phyloP scores from a whole-genome alignment of 2,329 filamentous ascomycete species.

The Colletotrichum sp. region DNA sequence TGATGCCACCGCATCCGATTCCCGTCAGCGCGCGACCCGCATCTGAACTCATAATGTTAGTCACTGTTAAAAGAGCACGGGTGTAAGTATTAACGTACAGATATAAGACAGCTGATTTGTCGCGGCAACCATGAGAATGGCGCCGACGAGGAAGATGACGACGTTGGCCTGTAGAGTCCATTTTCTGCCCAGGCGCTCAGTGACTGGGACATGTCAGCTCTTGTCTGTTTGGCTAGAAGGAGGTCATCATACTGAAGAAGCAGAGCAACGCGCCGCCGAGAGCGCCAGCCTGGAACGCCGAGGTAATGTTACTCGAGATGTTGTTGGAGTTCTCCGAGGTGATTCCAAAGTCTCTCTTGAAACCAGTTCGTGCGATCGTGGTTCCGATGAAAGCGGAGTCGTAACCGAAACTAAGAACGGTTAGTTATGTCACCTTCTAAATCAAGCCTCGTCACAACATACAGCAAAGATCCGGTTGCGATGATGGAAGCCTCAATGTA shows the following conservation, averaged over 20 bases:
- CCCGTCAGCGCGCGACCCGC: conserved; percentile 61
- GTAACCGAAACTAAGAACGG: conserved; percentile 49
- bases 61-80: not conserved
- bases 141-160: conserved; percentile 47
- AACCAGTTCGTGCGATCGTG: conserved; percentile 53
- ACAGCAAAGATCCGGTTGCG: conserved; percentile 50
- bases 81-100: conserved; percentile 4
- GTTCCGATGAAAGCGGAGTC: conserved; percentile 60
- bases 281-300: conserved; percentile 53
- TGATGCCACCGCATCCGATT: conserved; percentile 61
- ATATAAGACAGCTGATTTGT: conserved; percentile 48
- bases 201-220: conserved; percentile 28
- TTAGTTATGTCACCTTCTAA: not conserved
- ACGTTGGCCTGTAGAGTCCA: conserved; percentile 53
- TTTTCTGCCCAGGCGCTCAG: conserved; percentile 53
- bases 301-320: conserved; percentile 49
- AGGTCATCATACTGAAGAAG: conserved; percentile 35
- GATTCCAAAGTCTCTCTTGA: conserved; percentile 46
- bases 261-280: conserved; percentile 58
- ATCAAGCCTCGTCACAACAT: not conserved
- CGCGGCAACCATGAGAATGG: conserved; percentile 46
- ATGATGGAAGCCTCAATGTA: conserved; percentile 53
- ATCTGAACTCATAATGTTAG: conserved; percentile 20
- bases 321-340: conserved; percentile 29
- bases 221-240: not conserved